Evolutionary conservation across 192 early-diverging fungal species (phyloP), one percentile per base, ranked within the genome.

Genomic region (Lobosporangium transversale): DNA sequence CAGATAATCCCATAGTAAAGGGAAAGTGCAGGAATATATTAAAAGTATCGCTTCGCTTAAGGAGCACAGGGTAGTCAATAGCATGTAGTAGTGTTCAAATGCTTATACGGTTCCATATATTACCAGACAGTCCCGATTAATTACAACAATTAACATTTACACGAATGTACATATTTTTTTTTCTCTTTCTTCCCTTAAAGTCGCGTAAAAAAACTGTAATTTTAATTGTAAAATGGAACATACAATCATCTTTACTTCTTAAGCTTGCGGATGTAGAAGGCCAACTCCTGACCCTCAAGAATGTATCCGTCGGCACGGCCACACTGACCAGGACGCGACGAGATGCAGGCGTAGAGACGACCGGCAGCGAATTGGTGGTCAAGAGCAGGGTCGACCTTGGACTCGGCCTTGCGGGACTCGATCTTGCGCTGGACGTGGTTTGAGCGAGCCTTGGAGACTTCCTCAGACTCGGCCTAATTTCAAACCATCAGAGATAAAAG

Each of bases 201-300:
- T 53, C 27, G 56, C 50, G 45, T 52, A n/a, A n/a, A n/a, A n/a
- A n/a, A n/a, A n/a, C n/a, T n/a, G 49, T 27, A 59, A 51, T 17
- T 68, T 68, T 68, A 59, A 58, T 68, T 58, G 54, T 58, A 52
- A 44, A 51, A 40, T 48, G 32, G 40, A 44, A 50, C 52, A 43
- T 32, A 53, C 57, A 52, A 62, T 26, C 37, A 66, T 50, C n/a
- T 76, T 76, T 76, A 76, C 73, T 76, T 76, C 73, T 76, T 76
- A 60, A 76, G 65, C 73, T 76, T 76, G 64, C 73, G 73, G 73
- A 76, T 79, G 92, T 99, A 99, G 93, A 99, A 99, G 67, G 98
- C 97, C 70, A 99, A 93, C 88, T 99, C 97, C 90, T 97, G 96
- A 68, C 97, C 97, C 83, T 99, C 97, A 51, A 99, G 89, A 80